These are phyloP conservation scores for Przewalskia tangutica DNA, from an alignment of 257 asterid species.

Conservation along the genomic window DNA sequence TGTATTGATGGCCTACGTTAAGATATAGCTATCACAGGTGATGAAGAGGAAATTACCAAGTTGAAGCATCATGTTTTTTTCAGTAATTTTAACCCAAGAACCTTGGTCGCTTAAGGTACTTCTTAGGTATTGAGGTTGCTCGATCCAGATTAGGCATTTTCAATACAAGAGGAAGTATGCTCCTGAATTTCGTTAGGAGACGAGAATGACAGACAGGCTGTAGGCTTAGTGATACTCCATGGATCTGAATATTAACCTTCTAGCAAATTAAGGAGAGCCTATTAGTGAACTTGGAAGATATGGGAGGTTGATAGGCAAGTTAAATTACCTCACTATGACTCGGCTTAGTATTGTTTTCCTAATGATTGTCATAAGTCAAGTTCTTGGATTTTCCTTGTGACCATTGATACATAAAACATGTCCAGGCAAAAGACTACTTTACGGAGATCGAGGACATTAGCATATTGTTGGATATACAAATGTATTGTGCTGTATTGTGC, in stretches of 20 bases:
- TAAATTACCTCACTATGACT: neutral
- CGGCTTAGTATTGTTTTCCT: neutral
- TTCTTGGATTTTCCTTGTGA: neutral
- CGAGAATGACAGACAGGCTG: neutral
- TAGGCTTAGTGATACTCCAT: neutral
- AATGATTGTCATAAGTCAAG: neutral
- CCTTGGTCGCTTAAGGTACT: neutral
- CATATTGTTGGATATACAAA: neutral
- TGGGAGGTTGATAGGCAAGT: neutral
- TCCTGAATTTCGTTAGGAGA: neutral
- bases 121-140: neutral
- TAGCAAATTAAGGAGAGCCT: neutral
- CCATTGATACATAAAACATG: neutral
- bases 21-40: neutral
- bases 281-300: neutral
- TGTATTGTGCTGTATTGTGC: neutral
- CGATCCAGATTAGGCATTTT: neutral
- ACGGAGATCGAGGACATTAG: neutral
- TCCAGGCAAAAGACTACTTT: neutral
- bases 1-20: neutral
- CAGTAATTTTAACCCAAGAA: neutral
- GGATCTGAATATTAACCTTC: neutral
- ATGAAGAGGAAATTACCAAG: neutral
- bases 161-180: neutral
- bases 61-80: neutral